Base-by-base conservation (phyloP, 1,284 basidiomycete species). In the Ganoderma lingzhi region DNA sequence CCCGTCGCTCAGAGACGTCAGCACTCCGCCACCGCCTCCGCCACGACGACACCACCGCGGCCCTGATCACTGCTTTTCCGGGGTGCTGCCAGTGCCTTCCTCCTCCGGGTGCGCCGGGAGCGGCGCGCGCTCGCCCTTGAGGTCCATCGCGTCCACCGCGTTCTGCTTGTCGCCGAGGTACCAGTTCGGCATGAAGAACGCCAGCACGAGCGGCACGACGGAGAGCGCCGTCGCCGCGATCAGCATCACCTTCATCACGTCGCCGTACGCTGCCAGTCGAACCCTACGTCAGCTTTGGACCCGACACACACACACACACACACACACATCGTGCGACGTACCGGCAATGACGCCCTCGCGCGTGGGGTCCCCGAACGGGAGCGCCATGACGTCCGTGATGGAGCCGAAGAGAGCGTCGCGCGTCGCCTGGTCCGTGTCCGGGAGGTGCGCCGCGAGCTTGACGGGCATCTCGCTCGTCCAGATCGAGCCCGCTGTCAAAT, bases 391-490 rank as follows among this genome's bases (percentile, higher is more conserved):
- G 61, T 78, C 76, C 17, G 80, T 82, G 74, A 91, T 87, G n/a
- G 83, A 85, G 2, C 87, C 86, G 73, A 85, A 91, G 0, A 89
- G 79, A 51, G 71, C 69, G 1, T 76, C 78, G 6, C 82, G 80
- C 14, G 84, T 80, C 0, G 76, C 79, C 42, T 79, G 77, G 6
- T 79, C 73, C 41, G 85, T 75, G 71, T 80, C 79, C 0, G 90
- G 84, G 5, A 94, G 83, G 74, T 89, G 80, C 56, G 80, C 73
- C 2, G 81, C 85, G 9, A 95, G 84, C 68, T 86, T 85, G 0
- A 73, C 74, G 19, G 92, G 93, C 88, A 92, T 88, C 30, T 83
- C 78, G 68, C 84, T 84, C 23, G 85, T 84, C 86, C 90, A 91
- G 70, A 92, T 85, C 39, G 88, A 85, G 12, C 86, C 87, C 63